Evolutionary conservation across 495 filamentous ascomycete genomes (phyloP).

Genomic region (Penicillium fimorum): DNA sequence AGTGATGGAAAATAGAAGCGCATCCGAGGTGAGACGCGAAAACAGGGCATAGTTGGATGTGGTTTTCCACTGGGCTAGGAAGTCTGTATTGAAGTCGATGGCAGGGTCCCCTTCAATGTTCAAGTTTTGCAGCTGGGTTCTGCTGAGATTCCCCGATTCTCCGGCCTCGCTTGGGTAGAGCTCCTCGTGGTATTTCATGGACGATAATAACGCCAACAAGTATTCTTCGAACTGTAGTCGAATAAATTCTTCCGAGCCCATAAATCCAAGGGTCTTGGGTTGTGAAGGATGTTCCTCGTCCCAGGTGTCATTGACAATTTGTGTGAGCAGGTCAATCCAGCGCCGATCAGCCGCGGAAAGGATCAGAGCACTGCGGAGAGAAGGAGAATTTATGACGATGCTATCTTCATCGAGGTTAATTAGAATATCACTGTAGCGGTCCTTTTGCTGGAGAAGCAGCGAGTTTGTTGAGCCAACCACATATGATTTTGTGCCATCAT

Average conservation of each 20-base stretch:
- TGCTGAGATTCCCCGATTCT: constrained; percentile 32
- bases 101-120: constrained; percentile 79
- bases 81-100: constrained; percentile 71
- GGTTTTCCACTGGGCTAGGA: constrained; percentile 71
- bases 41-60: constrained; percentile 91
- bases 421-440: constrained; percentile 95
- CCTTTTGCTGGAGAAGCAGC: constrained; percentile 86
- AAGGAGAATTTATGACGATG: constrained; percentile 77
- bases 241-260: constrained; percentile 97
- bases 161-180: constrained; percentile 41
- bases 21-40: constrained; percentile 70
- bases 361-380: constrained; percentile 71
- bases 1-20: constrained; percentile 88
- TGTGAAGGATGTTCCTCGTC: constrained; percentile 84
- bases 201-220: constrained; percentile 80
- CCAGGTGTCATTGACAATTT: constrained; percentile 94
- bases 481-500: constrained; percentile 94
- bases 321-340: constrained; percentile 95
- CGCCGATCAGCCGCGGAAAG: constrained; percentile 85
- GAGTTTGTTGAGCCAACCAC: constrained; percentile 97
- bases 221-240: constrained; percentile 98
- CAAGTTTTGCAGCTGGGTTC: constrained; percentile 37
- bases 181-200: constrained; percentile 85
- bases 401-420: constrained; percentile 93
- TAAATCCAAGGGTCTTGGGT: constrained; percentile 91